Percentiles rank a stretch among this genome's conserved stretches.
Evolutionary conservation across 495 filamentous ascomycete species (phyloP).

Genomic region (Tuber indicum): DNA sequence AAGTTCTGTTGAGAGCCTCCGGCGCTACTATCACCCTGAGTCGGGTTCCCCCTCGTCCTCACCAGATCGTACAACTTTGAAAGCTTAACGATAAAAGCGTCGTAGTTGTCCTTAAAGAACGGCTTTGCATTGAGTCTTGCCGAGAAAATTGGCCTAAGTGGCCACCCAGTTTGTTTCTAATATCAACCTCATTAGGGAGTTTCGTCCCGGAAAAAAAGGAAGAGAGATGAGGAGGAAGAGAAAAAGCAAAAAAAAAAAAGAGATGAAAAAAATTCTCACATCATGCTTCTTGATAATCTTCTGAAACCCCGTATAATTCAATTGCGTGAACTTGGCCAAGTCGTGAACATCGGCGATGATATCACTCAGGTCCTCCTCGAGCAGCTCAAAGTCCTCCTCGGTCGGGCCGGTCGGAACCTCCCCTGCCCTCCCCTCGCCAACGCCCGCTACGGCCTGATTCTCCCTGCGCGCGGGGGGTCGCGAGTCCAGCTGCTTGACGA

Average conservation of each 20-base stretch:
- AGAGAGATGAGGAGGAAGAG: neutral
- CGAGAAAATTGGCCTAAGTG: slow-evolving; percentile 88
- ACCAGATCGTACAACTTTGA: slow-evolving; percentile 94
- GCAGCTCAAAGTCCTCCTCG: slow-evolving; percentile 87
- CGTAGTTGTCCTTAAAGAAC: slow-evolving; percentile 98
- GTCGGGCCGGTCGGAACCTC: slow-evolving; percentile 52
- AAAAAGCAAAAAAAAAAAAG: neutral
- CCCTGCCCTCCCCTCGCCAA: slow-evolving; percentile 10
- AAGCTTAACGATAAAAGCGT: slow-evolving; percentile 89
- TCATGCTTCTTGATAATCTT: slow-evolving; percentile 99
- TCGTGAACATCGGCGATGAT: slow-evolving; percentile 99
- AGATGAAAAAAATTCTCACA: slow-evolving; percentile 50
- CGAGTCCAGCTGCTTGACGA: slow-evolving; percentile 64
- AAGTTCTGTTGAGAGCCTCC: slow-evolving; percentile 94
- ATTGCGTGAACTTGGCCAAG: slow-evolving; percentile 92
- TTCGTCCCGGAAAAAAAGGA: neutral
- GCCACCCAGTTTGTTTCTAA: slow-evolving; percentile 91
- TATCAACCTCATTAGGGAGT: neutral
- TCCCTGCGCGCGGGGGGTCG: slow-evolving; percentile 44
- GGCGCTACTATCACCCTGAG: slow-evolving; percentile 82
- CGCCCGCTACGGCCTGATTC: slow-evolving; percentile 43
- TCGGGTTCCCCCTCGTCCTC: slow-evolving; percentile 82
- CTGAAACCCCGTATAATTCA: slow-evolving; percentile 99
- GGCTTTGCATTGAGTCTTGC: slow-evolving; percentile 88
- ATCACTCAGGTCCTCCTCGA: slow-evolving; percentile 93